Evolutionary conservation across 2,329 filamentous ascomycete species (phyloP), one percentile per base, ranked within the genome.

Genomic region (Cladosporium sp.): DNA sequence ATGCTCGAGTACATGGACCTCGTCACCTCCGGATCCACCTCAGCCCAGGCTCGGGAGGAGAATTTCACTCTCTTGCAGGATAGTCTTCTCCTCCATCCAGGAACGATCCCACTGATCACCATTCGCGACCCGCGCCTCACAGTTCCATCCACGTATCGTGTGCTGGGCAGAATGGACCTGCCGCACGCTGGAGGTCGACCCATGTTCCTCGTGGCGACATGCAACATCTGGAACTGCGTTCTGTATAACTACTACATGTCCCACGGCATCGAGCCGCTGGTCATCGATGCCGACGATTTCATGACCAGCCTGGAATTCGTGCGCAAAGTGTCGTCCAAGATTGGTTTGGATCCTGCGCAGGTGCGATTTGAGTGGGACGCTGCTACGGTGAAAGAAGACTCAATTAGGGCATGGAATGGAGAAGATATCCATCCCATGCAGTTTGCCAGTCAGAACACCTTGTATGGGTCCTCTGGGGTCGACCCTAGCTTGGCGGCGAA

Each of bases 231-330:
- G 61, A 57, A 60, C 9, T 62, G 68, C 0, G 42, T 55, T 40
- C 53, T 71, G 15, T 71, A 67, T 49, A 65, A 71, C 36, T 71
- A 62, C 59, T 68, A 61, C 50, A 43, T 56, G 9, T 57, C 56
- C 5, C 38, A 56, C 12, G 43, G 40, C 4, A 51, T 53, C 20
- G 49, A 57, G 7, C 67, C 67, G 0, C 56, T 67, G 4, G 54
- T 72, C 2, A 47, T 70, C 1, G 70, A 72, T 46, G 67, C 69
- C 6, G 63, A 70, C 49, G 69, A 71, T 50, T 53, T 71, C 4
- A 71, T 71, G 39, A 62, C 63, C 35, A 52, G 57, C 15, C 64
- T 64, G 0, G 50, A 55, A n/a, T 55, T 66, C n/a, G 58, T 70
- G 3, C 38, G 51, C 12, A 49, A 60, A 63, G 40, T 62, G 60